A percentile compares a stretch with the other conserved stretches of the same genome.
Evolutionary conservation across 768 basidiomycete genomes (phyloP).

Genomic region (Auriculariales sp.): DNA sequence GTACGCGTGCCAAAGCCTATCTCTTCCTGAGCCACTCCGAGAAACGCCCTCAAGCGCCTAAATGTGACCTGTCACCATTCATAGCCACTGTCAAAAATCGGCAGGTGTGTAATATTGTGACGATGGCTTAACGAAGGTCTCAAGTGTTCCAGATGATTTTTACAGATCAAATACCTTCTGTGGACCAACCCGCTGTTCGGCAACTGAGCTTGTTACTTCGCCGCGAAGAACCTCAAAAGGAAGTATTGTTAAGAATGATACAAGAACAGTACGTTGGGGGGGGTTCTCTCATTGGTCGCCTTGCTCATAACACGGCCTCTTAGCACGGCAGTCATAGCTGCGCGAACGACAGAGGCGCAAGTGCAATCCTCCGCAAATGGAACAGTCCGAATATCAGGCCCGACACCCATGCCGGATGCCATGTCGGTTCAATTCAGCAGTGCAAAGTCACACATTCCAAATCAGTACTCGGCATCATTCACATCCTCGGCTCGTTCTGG

Average conservation of each 20-base stretch:
- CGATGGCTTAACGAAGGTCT: conserved; percentile 3
- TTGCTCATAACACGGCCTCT: background rate
- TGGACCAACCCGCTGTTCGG: conserved; percentile 28
- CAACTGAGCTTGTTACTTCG: conserved; percentile 41
- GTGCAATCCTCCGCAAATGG: background rate
- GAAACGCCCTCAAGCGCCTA: conserved; percentile 16
- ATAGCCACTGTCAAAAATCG: conserved; percentile 28
- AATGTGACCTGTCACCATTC: conserved; percentile 37
- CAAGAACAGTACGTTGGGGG: conserved; percentile 34
- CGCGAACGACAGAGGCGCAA: conserved; percentile 8
- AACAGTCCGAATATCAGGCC: too few relatives aligned
- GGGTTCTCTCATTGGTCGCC: conserved; percentile 5
- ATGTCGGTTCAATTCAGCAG: background rate
- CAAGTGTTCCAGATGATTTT: conserved; percentile 24
- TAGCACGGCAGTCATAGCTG: background rate
- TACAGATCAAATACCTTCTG: conserved; percentile 24
- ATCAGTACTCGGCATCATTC: too few relatives aligned
- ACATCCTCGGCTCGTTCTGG: too few relatives aligned
- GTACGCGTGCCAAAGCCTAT: conserved; percentile 67
- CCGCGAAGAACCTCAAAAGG: conserved; percentile 28
- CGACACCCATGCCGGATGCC: background rate
- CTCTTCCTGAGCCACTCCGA: conserved; percentile 41
- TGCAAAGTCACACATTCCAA: background rate
- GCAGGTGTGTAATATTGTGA: conserved; percentile 19
- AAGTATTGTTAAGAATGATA: conserved; percentile 25